Base-by-base conservation (phyloP, 148 eudicot genomes). In the Camellia lanceoleosa region DNA sequence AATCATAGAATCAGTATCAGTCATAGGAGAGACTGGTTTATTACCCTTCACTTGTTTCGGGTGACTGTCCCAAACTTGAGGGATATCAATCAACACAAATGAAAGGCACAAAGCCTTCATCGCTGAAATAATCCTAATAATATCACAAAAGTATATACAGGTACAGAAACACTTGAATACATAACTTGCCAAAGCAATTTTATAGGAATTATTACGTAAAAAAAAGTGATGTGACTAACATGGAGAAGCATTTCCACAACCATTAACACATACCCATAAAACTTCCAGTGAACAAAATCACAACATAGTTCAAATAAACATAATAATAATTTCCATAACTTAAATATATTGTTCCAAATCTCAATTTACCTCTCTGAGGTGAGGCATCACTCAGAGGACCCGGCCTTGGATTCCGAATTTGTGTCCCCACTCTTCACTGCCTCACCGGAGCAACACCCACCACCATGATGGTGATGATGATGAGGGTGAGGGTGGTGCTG, bases 381-480 rank as follows among this genome's bases (percentile, higher is more conserved):
- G 38, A 70, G 44, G 55, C 19, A 42, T 80, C 73, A 80, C 72
- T 80, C 82, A 0, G 61, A 46, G 2, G 72, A 52, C 7, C 65
- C 73, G 38, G 38, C 38, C 38, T 30, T 30, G 38, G 38, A 30
- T 30, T 30, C 38, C 14, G 79, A 30, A 64, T 75, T 83, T 8
- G 65, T 65, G 16, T 78, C 75, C 23, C 65, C 62, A 15, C 73
- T 44, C 60, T 55, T 77, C n/a, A 13, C 43, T 6, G 68, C 19
- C 65, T 81, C 82, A 11, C 82, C 81, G 52, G 88, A 86, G 69
- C 87, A 85, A 81, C 90, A 87, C 59, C 85, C 89, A 52, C 90
- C 87, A 61, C 85, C 90, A 6, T 88, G 89, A 71, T 87, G 91
- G 65, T 87, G 88, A 7, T 84, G 89, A 47, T 86, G 38, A 30